phyloP scores from a whole-genome alignment of 1,284 basidiomycete genomes.

The Ganoderma sp. region DNA sequence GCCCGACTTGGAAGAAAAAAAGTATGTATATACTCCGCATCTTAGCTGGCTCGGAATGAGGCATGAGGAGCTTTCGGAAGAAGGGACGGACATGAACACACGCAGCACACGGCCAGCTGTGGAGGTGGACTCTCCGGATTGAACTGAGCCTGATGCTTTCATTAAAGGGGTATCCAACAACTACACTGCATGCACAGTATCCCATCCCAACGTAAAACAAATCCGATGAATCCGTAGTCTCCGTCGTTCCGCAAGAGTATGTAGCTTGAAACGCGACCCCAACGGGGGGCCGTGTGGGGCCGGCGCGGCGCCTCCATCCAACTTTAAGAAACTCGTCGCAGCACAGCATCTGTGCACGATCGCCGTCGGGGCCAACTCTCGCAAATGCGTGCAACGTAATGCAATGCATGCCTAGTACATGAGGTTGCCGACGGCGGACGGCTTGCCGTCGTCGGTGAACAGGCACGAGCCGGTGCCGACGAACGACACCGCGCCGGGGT shows the following conservation, averaged over 20 bases:
- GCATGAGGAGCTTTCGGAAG: too few species aligned
- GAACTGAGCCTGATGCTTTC: neutral
- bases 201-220: neutral
- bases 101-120: neutral
- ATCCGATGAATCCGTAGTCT: neutral
- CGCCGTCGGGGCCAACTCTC: neutral
- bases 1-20: too few species aligned
- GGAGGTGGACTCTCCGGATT: neutral
- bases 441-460: neutral
- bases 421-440: constrained; percentile 9
- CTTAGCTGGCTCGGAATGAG: too few species aligned
- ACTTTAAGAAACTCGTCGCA: neutral
- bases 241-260: neutral
- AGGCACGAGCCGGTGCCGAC: constrained; percentile 12
- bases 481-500: neutral
- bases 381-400: neutral
- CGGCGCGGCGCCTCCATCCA: neutral
- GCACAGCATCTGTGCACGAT: neutral
- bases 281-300: neutral
- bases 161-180: neutral
- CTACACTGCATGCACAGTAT: neutral
- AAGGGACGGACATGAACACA: neutral
- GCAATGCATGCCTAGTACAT: neutral
- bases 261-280: neutral
- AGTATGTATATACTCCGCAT: too few species aligned